These are phyloP conservation scores for Exobasidium rhododendri DNA, from an alignment of 1,284 basidiomycete species.

Conservation along the genomic window DNA sequence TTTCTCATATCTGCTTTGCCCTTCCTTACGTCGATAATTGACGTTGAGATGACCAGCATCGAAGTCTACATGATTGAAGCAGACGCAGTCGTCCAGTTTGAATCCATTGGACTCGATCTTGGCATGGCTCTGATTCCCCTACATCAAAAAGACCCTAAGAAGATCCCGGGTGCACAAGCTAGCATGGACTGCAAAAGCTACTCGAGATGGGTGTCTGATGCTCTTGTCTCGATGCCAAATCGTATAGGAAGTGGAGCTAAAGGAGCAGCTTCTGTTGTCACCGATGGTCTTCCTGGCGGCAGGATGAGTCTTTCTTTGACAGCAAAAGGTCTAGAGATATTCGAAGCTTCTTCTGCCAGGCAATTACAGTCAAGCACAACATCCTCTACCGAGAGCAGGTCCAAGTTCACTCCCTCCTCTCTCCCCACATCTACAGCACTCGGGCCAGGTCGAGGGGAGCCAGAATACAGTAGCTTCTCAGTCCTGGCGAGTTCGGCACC, in stretches of 20 bases:
- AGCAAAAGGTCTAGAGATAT: conserved; percentile 32
- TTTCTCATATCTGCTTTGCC: conserved; percentile 36
- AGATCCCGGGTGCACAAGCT: background rate
- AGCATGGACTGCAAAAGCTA: background rate
- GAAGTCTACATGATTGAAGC: conserved; percentile 35
- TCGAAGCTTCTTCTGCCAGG: conserved; percentile 24
- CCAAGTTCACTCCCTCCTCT: background rate
- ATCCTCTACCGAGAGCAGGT: background rate
- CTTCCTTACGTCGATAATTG: conserved; percentile 38
- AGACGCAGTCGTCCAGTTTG: conserved; percentile 30
- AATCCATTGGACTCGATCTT: conserved; percentile 29
- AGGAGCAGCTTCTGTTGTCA: conserved; percentile 32
- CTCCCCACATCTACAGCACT: background rate
- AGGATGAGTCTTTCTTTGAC: conserved; percentile 23
- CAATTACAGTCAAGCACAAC: background rate
- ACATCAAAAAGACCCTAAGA: background rate
- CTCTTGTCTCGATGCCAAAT: conserved; percentile 26
- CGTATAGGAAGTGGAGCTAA: conserved; percentile 31
- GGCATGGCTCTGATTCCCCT: conserved; percentile 24
- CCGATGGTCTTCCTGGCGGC: conserved; percentile 37
- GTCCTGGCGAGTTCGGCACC: background rate
- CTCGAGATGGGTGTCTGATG: background rate
- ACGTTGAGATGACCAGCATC: conserved; percentile 38
- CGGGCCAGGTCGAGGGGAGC: background rate
- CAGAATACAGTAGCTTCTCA: background rate